phyloP scores from a whole-genome alignment of 495 filamentous ascomycete genomes.

The Trichoderma asperelloides region DNA sequence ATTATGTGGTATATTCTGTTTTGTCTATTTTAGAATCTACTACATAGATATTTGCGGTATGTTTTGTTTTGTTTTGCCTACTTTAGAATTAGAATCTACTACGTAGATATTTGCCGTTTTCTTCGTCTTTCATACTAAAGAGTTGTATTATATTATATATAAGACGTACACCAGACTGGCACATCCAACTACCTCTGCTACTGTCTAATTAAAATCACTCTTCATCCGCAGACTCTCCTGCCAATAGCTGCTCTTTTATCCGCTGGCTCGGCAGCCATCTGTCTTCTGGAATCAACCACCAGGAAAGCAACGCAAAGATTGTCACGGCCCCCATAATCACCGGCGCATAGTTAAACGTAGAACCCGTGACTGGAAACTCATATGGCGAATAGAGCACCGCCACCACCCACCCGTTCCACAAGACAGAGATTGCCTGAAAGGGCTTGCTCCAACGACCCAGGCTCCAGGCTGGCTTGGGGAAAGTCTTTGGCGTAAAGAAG shows the following conservation, averaged over 20 bases:
- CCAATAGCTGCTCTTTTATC: not conserved
- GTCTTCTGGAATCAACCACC: conserved; percentile 8
- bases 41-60: too few relatives aligned
- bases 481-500: conserved; percentile 35
- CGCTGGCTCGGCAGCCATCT: conserved; percentile 1
- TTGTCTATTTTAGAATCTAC: too few relatives aligned
- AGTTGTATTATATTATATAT: not conserved
- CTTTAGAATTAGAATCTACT: too few relatives aligned
- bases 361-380: conserved; percentile 44
- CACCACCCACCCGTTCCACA: conserved; percentile 3
- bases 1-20: too few relatives aligned
- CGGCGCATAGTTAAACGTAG: conserved; percentile 54
- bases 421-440: not conserved
- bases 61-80: not conserved
- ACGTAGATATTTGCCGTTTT: not conserved
- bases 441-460: conserved; percentile 2
- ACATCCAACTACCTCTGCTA: not conserved
- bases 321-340: conserved; percentile 54
- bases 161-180: not conserved
- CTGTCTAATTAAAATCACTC: not conserved
- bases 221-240: conserved; percentile 1
- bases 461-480: conserved; percentile 25
- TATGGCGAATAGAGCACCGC: not conserved
- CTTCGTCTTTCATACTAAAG: not conserved
- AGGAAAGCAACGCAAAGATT: conserved; percentile 24